Evolutionary conservation across 345 rosid species (phyloP).

Genomic region (Euphorbia tirucalli): DNA sequence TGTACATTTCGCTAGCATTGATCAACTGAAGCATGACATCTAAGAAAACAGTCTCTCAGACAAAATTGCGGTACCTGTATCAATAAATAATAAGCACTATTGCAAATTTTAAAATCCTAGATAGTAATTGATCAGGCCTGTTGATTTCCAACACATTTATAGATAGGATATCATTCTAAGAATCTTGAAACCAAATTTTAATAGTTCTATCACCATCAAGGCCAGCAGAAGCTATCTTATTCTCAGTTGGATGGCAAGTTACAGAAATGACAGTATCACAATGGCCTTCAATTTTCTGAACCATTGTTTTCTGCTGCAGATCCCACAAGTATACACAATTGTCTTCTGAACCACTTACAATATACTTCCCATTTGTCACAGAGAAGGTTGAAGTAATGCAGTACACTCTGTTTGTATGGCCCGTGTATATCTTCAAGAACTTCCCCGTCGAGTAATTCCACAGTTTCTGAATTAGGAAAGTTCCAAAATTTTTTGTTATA

Average conservation of each 20-base stretch:
- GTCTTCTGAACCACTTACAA: conserved; percentile 96
- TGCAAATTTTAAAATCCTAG: too few species aligned
- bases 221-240: conserved; percentile 81
- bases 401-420: conserved; percentile 73
- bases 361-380: conserved; percentile 86
- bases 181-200: conserved; percentile 78
- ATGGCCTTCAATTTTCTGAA: conserved; percentile 89
- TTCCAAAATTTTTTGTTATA: background rate
- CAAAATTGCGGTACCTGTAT: too few species aligned
- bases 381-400: conserved; percentile 93
- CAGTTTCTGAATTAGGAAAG: conserved; percentile 55
- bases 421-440: conserved; percentile 76
- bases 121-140: too few species aligned
- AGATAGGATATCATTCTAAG: background rate
- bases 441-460: conserved; percentile 88
- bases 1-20: too few species aligned
- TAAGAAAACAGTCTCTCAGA: too few species aligned
- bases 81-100: too few species aligned
- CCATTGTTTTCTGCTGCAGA: conserved; percentile 75
- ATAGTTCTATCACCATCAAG: conserved; percentile 75
- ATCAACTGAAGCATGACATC: too few species aligned
- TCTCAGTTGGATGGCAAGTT: conserved; percentile 70
- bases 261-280: conserved; percentile 81
- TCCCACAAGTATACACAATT: conserved; percentile 89
- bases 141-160: background rate